Conservation (phyloP, 176 grass and related monocot genomes). For the Avena atlantica region DNA sequence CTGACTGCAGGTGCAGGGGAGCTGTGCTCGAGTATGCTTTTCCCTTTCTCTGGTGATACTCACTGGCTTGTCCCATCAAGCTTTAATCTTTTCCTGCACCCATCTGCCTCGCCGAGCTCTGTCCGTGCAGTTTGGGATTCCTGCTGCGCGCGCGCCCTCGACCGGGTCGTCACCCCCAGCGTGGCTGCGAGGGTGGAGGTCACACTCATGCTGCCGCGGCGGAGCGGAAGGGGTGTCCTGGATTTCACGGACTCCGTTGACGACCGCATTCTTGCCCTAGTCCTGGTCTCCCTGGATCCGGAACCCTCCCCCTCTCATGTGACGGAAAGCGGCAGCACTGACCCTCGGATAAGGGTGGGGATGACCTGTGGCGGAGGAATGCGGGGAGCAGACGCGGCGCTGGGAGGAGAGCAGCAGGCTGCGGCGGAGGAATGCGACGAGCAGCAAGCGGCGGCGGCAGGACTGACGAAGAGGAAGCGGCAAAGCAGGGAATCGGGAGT, state of each 20-base stretch:
- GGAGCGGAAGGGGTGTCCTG: not conserved
- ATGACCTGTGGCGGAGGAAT: no score
- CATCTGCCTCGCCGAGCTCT: not conserved
- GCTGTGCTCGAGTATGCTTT: no score
- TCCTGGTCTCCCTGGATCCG: not conserved
- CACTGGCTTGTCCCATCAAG: not conserved
- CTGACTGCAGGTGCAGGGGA: no score
- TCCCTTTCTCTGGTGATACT: no score
- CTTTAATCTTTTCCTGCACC: not conserved
- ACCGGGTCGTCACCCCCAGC: not conserved
- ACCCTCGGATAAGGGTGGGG: no score
- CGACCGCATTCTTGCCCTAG: not conserved
- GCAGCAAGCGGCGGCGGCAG: no score
- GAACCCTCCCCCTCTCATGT: not conserved
- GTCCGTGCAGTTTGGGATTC: not conserved
- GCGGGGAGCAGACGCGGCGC: no score
- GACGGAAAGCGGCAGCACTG: no score
- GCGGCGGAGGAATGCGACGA: no score
- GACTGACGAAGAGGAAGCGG: no score
- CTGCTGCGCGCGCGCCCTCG: not conserved
- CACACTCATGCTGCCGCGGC: not conserved
- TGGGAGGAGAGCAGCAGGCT: no score
- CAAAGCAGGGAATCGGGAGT: no score
- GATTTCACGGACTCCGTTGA: not conserved
- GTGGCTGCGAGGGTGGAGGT: not conserved